Conservation (phyloP, 495 filamentous ascomycete genomes). For the Tetracladium setigerum region DNA sequence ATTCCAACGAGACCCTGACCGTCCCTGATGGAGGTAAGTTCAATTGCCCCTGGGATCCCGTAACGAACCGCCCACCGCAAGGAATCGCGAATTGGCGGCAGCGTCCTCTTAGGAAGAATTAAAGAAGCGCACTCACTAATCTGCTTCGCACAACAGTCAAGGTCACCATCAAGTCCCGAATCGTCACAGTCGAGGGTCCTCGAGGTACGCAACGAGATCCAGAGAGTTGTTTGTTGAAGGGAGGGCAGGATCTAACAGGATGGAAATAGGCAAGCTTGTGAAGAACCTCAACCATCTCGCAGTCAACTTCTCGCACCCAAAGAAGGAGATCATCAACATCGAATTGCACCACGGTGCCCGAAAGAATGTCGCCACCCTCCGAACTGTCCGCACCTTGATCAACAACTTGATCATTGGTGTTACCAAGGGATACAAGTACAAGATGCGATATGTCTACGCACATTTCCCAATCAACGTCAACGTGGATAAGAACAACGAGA, state of each 20-base stretch:
- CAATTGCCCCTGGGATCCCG: conserved; percentile 1
- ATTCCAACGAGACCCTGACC: conserved; percentile 86
- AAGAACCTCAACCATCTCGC: conserved; percentile 96
- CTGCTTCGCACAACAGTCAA: conserved; percentile 58
- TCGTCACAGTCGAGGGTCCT: conserved; percentile 93
- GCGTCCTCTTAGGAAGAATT: conserved; percentile 4
- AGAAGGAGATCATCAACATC: conserved; percentile 79
- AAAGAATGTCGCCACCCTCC: conserved; percentile 95
- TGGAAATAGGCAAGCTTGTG: conserved; percentile 66
- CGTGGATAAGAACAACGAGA: conserved; percentile 92
- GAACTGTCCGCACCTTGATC: conserved; percentile 94
- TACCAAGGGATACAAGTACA: conserved; percentile 99
- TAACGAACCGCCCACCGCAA: not conserved
- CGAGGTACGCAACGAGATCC: conserved; percentile 50
- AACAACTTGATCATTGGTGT: conserved; percentile 98
- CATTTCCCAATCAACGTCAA: conserved; percentile 99
- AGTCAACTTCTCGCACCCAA: conserved; percentile 84
- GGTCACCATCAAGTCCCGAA: conserved; percentile 88
- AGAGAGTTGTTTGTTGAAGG: not conserved
- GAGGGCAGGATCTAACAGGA: conserved; percentile 14
- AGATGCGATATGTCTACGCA: conserved; percentile 99
- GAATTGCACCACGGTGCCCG: conserved; percentile 95
- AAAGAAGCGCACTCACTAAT: conserved; percentile 30
- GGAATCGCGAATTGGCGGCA: conserved; percentile 1
- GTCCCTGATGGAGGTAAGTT: conserved; percentile 95